A percentile compares a stretch with the other conserved stretches of the same genome.
Conservation (phyloP, 768 basidiomycete genomes). For the Dentipellis fragilis region DNA sequence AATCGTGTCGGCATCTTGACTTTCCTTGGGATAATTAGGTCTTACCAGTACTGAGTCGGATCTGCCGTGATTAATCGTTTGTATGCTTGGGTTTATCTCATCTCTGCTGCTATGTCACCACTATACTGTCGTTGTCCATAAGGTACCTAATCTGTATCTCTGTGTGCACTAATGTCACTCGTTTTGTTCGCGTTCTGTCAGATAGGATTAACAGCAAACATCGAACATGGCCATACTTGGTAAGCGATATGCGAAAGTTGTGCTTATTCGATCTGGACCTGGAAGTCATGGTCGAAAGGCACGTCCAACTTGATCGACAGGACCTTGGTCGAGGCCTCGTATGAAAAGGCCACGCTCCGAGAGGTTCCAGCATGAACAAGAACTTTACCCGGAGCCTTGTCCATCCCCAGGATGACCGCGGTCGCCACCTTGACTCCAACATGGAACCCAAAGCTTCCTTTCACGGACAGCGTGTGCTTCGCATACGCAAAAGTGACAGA, state of each 20-base stretch:
- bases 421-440: conserved; percentile 23
- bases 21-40: background rate
- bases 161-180: background rate
- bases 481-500: conserved; percentile 20
- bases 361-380: conserved; percentile 14
- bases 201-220: background rate
- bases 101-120: background rate
- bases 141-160: background rate
- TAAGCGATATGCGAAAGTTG: background rate
- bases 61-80: background rate
- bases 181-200: background rate
- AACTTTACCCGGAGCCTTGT: conserved; percentile 14
- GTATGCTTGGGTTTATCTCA: background rate
- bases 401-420: conserved; percentile 24
- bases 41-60: background rate
- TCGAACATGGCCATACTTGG: background rate
- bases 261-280: conserved; percentile 1
- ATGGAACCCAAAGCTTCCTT: conserved; percentile 21
- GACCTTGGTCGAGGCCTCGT: conserved; percentile 30
- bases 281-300: conserved; percentile 26
- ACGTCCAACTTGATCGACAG: conserved; percentile 32
- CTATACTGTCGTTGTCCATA: background rate
- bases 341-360: conserved; percentile 17
- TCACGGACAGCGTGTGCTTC: conserved; percentile 18
- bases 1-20: background rate